These are phyloP conservation scores for Rhodotorula babjevae DNA, from an alignment of 768 basidiomycete species.

Conservation along the genomic window DNA sequence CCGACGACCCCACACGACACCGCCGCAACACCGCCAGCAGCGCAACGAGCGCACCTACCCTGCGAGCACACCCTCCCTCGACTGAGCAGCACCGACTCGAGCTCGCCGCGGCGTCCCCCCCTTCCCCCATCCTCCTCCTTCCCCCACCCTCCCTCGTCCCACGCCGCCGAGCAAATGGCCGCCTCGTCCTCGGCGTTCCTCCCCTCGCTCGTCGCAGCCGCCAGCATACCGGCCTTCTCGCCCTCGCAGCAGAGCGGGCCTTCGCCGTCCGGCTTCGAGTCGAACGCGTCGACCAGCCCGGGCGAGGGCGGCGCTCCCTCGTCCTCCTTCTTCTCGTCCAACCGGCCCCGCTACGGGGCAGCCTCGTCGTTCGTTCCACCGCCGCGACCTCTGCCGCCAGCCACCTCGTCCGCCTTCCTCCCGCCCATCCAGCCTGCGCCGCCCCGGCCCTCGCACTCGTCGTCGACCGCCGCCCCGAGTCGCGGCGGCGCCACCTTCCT, in stretches of 20 bases:
- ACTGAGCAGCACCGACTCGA: too few relatives aligned
- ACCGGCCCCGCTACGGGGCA: background rate
- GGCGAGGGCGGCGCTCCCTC: background rate
- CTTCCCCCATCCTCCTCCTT: background rate
- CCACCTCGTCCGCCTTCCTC: background rate
- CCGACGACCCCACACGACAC: too few relatives aligned
- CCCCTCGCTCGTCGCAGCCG: background rate
- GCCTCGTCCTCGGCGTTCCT: background rate
- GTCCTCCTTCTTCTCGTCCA: constrained; percentile 26
- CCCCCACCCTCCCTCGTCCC: background rate
- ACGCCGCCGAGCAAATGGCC: background rate
- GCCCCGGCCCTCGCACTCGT: background rate
- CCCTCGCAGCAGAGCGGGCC: background rate
- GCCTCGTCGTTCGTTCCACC: background rate
- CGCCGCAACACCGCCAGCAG: too few relatives aligned
- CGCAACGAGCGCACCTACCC: too few relatives aligned
- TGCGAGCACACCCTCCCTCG: too few relatives aligned
- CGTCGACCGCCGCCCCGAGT: background rate
- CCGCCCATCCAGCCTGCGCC: constrained; percentile 1
- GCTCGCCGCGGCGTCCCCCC: background rate
- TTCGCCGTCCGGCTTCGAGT: too few relatives aligned
- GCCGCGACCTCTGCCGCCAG: background rate
- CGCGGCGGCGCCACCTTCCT: constrained; percentile 15
- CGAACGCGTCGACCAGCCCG: background rate
- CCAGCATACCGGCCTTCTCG: background rate